Percentiles rank a stretch among this genome's conserved stretches.
Conservation (phyloP, 805 yeast genomes). For the Starmerella davenportii region DNA sequence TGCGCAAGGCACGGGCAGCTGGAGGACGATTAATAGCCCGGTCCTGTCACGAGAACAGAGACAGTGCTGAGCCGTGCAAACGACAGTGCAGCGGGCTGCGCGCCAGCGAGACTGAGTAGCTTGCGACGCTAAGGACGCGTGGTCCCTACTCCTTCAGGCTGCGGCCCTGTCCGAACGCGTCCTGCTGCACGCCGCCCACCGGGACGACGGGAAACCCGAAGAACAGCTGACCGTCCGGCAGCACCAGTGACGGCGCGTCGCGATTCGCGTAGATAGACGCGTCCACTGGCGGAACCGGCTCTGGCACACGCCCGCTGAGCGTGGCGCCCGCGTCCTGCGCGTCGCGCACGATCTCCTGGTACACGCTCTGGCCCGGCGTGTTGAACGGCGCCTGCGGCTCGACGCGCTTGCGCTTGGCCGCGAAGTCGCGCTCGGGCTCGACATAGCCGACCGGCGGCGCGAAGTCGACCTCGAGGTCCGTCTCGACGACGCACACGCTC, state of each 20-base stretch:
- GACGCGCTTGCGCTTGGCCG: constrained; percentile 4
- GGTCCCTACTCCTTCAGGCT: background rate
- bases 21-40: too few species aligned
- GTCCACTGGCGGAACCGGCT: constrained; percentile 12
- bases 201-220: constrained; percentile 74
- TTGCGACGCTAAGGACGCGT: too few species aligned
- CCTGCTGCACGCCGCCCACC: constrained; percentile 1
- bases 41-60: too few species aligned
- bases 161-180: background rate
- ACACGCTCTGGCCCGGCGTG: constrained; percentile 4
- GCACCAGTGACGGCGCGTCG: constrained; percentile 44
- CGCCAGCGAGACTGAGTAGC: too few species aligned
- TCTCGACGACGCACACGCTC: constrained; percentile 87
- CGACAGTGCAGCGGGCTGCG: too few species aligned
- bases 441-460: constrained; percentile 98
- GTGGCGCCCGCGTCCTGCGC: constrained; percentile 6
- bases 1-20: too few species aligned
- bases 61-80: too few species aligned
- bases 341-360: constrained; percentile 3
- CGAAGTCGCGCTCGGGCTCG: constrained; percentile 35
- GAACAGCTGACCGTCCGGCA: constrained; percentile 76
- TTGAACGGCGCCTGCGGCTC: constrained; percentile 1
- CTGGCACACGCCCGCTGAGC: constrained; percentile 14
- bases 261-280: constrained; percentile 12
- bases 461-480: constrained; percentile 91